phyloP scores from a whole-genome alignment of 805 yeast species.

The Metschnikowia orientalis region DNA sequence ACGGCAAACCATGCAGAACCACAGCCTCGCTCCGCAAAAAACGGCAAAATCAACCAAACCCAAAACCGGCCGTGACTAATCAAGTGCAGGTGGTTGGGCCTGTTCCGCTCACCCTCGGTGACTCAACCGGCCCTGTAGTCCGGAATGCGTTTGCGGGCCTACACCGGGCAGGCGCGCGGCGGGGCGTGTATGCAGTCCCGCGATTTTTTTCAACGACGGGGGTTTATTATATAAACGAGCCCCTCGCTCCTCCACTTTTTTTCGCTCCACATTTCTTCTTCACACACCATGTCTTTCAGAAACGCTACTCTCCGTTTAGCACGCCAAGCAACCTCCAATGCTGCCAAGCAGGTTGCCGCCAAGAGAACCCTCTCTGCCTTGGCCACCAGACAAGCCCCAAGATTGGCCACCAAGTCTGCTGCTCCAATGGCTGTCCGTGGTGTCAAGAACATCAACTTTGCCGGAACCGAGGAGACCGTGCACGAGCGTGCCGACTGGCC shows the following conservation, averaged over 20 bases:
- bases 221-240: slow-evolving; percentile 9
- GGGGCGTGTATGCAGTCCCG: slow-evolving; percentile 3
- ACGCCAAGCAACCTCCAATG: slow-evolving; percentile 43
- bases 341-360: slow-evolving; percentile 43
- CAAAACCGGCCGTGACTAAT: too few species aligned
- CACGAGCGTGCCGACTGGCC: slow-evolving; percentile 99
- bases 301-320: slow-evolving; percentile 42
- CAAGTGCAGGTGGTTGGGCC: too few species aligned
- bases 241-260: slow-evolving; percentile 6
- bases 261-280: slow-evolving; percentile 2
- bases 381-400: slow-evolving; percentile 43
- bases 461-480: slow-evolving; percentile 90
- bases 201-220: slow-evolving; percentile 8
- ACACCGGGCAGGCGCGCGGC: slow-evolving; percentile 11
- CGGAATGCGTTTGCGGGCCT: slow-evolving; percentile 16
- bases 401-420: slow-evolving; percentile 31
- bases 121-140: too few species aligned
- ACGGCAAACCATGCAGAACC: too few species aligned
- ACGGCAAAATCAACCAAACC: too few species aligned
- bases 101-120: too few species aligned
- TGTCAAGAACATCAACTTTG: slow-evolving; percentile 93
- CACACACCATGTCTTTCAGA: slow-evolving; percentile 39
- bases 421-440: slow-evolving; percentile 71
- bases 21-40: too few species aligned
- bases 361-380: slow-evolving; percentile 65